Percentiles rank a stretch among this genome's conserved stretches.
Conservation (phyloP, 2,329 filamentous ascomycete genomes). For the Xylariales sp. region DNA sequence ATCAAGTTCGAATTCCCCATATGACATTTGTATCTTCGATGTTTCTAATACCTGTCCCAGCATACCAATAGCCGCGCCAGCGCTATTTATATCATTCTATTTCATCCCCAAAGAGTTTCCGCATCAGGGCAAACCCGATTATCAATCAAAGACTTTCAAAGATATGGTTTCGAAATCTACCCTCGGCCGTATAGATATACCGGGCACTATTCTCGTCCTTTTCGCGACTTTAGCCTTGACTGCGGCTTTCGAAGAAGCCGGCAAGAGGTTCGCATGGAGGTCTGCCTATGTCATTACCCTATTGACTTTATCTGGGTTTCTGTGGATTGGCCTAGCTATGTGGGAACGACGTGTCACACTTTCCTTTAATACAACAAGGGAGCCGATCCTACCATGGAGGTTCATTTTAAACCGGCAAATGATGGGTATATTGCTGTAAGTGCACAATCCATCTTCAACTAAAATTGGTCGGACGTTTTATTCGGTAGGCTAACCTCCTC, state of each 20-base stretch:
- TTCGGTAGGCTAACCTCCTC: slow-evolving; percentile 12
- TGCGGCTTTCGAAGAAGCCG: slow-evolving; percentile 41
- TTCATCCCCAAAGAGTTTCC: slow-evolving; percentile 25
- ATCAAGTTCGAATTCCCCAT: slow-evolving; percentile 38
- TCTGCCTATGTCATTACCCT: slow-evolving; percentile 43
- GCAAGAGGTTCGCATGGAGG: slow-evolving; percentile 38
- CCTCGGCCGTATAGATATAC: slow-evolving; percentile 35
- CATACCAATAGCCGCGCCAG: slow-evolving; percentile 12
- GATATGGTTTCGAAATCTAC: slow-evolving; percentile 1
- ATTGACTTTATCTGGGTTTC: slow-evolving; percentile 32
- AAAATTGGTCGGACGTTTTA: background rate
- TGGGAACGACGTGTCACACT: slow-evolving; percentile 42
- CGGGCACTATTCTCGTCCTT: slow-evolving; percentile 37
- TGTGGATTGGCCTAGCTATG: slow-evolving; percentile 33
- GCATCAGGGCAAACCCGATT: background rate
- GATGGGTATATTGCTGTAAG: slow-evolving; percentile 40
- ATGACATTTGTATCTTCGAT: too few species aligned
- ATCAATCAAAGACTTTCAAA: background rate
- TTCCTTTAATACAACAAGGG: slow-evolving; percentile 16
- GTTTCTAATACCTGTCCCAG: slow-evolving; percentile 1
- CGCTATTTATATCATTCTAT: background rate
- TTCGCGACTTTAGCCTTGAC: slow-evolving; percentile 36
- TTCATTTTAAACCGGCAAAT: slow-evolving; percentile 40
- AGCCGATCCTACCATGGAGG: slow-evolving; percentile 42
- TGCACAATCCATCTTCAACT: background rate